phyloP scores from a whole-genome alignment of 2,329 filamentous ascomycete species.

The Dactylellina parvicollis region DNA sequence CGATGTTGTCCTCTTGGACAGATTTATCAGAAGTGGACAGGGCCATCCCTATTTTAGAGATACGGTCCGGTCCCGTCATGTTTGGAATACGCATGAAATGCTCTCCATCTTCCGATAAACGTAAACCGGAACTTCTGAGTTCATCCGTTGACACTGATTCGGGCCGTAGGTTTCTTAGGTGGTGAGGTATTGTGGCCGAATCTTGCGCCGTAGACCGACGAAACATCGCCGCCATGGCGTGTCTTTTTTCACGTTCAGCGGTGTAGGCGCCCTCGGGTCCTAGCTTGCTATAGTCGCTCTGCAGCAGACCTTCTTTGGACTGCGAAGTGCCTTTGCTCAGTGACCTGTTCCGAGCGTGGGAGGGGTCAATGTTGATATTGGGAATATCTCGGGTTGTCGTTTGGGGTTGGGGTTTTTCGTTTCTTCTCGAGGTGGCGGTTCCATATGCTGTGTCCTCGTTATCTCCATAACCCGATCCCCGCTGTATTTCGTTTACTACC shows the following conservation, averaged over 20 bases:
- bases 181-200: constrained; percentile 45
- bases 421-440: constrained; percentile 10
- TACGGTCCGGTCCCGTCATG: constrained; percentile 24
- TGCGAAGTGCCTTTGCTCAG: constrained; percentile 52
- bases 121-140: constrained; percentile 16
- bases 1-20: constrained; percentile 49
- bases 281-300: constrained; percentile 35
- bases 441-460: constrained; percentile 10
- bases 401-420: constrained; percentile 34
- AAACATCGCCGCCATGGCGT: constrained; percentile 44
- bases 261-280: constrained; percentile 12
- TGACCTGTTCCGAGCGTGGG: constrained; percentile 40
- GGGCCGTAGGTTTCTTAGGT: constrained; percentile 44
- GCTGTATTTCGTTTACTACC: constrained; percentile 43
- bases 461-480: constrained; percentile 12
- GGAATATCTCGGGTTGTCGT: constrained; percentile 18
- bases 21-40: constrained; percentile 51
- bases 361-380: constrained; percentile 44
- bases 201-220: constrained; percentile 49
- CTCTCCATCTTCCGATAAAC: constrained; percentile 33
- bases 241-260: constrained; percentile 40
- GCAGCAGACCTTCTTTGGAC: constrained; percentile 45
- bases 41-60: constrained; percentile 52
- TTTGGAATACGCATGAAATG: background rate
- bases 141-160: constrained; percentile 51